Percentiles rank a stretch among this genome's conserved stretches.
Conservation (phyloP, 78 protist genomes). For the Chrysochromulina parva region DNA sequence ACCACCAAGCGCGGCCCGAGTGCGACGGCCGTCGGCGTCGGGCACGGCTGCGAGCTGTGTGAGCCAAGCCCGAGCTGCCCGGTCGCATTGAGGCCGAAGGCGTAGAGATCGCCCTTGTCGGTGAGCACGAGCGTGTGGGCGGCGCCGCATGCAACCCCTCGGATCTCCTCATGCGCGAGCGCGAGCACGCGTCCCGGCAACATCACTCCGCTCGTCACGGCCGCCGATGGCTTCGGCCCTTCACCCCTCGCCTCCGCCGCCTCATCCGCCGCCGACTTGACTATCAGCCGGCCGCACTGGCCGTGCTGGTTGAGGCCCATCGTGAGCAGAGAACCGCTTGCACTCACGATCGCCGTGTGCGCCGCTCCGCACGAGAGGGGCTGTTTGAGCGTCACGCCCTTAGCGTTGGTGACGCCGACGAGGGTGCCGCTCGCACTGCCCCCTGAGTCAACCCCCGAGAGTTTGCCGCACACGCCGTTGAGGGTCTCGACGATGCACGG, state of each 20-base stretch:
- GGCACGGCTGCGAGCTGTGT: too few relatives aligned
- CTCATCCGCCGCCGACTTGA: not conserved
- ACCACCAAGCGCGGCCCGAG: not conserved
- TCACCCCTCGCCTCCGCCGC: not conserved
- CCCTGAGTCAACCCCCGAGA: not conserved
- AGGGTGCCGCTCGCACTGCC: not conserved
- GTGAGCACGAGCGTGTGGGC: conserved; percentile 22
- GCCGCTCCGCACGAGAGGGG: not conserved
- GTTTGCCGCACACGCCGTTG: not conserved
- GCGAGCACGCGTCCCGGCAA: not conserved
- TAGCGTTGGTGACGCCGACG: not conserved
- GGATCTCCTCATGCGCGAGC: not conserved
- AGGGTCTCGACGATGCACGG: not conserved
- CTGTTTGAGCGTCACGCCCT: too few relatives aligned
- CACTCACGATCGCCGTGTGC: not conserved
- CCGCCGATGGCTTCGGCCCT: not conserved
- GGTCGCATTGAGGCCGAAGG: not conserved
- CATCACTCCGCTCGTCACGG: too few relatives aligned
- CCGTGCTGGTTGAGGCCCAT: not conserved
- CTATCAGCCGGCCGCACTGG: not conserved
- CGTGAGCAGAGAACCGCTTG: not conserved
- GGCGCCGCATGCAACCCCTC: not conserved
- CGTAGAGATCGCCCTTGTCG: not conserved
- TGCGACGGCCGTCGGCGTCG: not conserved
- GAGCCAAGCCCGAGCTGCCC: conserved; percentile 28